A percentile compares a stretch with the other conserved stretches of the same genome.
phyloP scores from a whole-genome alignment of 345 rosid genomes.

The Reutealis trisperma region DNA sequence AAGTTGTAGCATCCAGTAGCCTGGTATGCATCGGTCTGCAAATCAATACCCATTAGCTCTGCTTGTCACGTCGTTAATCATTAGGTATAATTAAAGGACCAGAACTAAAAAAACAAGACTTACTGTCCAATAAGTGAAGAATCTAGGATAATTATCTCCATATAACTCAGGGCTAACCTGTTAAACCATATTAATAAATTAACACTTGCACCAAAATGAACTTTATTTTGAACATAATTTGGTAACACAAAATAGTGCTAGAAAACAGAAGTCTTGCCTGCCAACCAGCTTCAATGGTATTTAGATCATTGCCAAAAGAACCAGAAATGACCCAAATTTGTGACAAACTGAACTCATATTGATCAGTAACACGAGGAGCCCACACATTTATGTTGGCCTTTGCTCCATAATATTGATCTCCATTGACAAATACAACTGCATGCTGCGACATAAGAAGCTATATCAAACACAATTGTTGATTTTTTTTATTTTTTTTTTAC shows the following conservation, averaged over 20 bases:
- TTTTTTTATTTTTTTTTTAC: too few species aligned
- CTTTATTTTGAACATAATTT: not conserved
- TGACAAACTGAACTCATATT: constrained; percentile 35
- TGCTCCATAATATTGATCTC: constrained; percentile 40
- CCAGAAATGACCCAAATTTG: constrained; percentile 42
- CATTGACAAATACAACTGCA: constrained; percentile 37
- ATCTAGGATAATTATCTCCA: constrained; percentile 37
- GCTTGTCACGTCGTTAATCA: not conserved
- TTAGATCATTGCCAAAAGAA: constrained; percentile 36
- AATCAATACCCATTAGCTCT: not conserved
- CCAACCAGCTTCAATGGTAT: constrained; percentile 44
- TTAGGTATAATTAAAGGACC: not conserved
- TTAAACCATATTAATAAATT: not conserved
- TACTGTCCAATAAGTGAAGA: constrained; percentile 43
- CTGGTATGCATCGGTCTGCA: constrained; percentile 40
- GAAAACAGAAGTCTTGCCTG: constrained; percentile 22
- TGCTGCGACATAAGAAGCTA: constrained; percentile 24
- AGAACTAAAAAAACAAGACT: constrained; percentile 2
- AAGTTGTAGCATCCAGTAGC: constrained; percentile 41
- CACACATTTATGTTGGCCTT: constrained; percentile 38
- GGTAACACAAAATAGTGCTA: too few species aligned
- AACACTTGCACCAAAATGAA: not conserved
- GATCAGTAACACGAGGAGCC: constrained; percentile 30
- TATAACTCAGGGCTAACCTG: constrained; percentile 40
- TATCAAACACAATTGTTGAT: not conserved